These are phyloP conservation scores for Rhizoclosmatium globosum DNA, from an alignment of 192 early-diverging fungal genomes.

Conservation along the genomic window DNA sequence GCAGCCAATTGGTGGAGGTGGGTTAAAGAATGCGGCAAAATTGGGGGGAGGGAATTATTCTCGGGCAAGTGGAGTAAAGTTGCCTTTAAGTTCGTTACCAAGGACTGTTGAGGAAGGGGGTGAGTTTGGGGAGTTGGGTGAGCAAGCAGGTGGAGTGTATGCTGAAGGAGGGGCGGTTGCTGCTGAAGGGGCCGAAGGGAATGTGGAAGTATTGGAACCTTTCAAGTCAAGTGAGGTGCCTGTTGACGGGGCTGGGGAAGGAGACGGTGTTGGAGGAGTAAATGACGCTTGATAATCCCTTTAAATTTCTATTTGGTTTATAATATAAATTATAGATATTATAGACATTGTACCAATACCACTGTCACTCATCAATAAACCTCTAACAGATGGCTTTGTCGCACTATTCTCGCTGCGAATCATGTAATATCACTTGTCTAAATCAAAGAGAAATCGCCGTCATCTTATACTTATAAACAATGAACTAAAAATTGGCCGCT, in stretches of 20 bases:
- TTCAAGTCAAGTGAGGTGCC: slow-evolving; percentile 5
- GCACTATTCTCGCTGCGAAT: too few relatives aligned
- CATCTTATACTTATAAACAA: too few relatives aligned
- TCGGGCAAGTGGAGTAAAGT: slow-evolving; percentile 29
- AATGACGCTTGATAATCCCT: too few relatives aligned
- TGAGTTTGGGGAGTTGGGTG: neutral
- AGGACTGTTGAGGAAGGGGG: neutral
- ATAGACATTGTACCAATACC: too few relatives aligned
- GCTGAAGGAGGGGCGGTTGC: neutral
- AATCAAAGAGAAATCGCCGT: too few relatives aligned
- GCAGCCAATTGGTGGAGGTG: slow-evolving; percentile 1
- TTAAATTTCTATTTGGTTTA: too few relatives aligned
- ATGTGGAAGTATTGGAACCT: slow-evolving; percentile 1
- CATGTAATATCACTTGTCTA: too few relatives aligned
- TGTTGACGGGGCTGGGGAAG: neutral
- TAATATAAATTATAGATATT: too few relatives aligned
- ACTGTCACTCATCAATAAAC: too few relatives aligned
- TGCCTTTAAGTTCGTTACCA: slow-evolving; percentile 6
- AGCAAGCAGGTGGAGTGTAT: neutral
- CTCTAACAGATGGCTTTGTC: too few relatives aligned
- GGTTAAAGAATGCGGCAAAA: slow-evolving; percentile 12
- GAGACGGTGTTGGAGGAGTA: too few relatives aligned
- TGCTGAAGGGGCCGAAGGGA: neutral
- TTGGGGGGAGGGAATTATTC: neutral
- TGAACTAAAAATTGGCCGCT: too few relatives aligned